Evolutionary conservation across 2,329 filamentous ascomycete species (phyloP).

Genomic region (Paraphoma chrysanthemicola): DNA sequence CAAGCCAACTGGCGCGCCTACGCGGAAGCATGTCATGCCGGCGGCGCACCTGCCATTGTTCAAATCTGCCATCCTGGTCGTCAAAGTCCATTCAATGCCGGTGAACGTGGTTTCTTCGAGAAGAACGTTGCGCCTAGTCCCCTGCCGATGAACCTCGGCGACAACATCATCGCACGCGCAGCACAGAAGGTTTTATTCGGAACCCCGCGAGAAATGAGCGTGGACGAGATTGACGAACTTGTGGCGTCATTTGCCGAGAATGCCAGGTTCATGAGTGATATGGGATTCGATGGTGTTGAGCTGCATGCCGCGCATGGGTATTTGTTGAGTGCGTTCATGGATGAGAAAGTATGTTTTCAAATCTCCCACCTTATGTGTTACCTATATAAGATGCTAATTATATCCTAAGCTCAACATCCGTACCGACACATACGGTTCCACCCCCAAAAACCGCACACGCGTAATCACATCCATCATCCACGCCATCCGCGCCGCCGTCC

Average conservation of each 20-base stretch:
- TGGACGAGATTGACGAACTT: slow-evolving; percentile 61
- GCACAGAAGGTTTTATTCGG: slow-evolving; percentile 46
- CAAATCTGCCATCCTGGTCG: slow-evolving; percentile 69
- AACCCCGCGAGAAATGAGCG: slow-evolving; percentile 60
- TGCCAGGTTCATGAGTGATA: slow-evolving; percentile 58
- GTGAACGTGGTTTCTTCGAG: slow-evolving; percentile 49
- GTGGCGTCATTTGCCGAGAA: slow-evolving; percentile 65
- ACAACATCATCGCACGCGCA: slow-evolving; percentile 50
- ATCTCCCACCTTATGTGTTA: slow-evolving; percentile 39
- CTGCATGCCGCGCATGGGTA: slow-evolving; percentile 62
- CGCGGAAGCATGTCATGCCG: slow-evolving; percentile 58
- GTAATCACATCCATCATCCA: slow-evolving; percentile 56
- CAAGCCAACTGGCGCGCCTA: slow-evolving; percentile 53
- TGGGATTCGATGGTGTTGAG: slow-evolving; percentile 62
- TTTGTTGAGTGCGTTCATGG: slow-evolving; percentile 40
- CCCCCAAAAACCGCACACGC: slow-evolving; percentile 53
- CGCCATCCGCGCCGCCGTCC: slow-evolving; percentile 52
- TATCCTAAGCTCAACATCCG: slow-evolving; percentile 47
- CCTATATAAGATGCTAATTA: slow-evolving; percentile 21
- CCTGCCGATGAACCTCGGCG: slow-evolving; percentile 44
- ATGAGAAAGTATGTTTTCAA: slow-evolving; percentile 45
- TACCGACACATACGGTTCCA: slow-evolving; percentile 58
- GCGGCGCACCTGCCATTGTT: slow-evolving; percentile 62
- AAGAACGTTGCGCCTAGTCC: slow-evolving; percentile 50
- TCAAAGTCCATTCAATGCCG: slow-evolving; percentile 54